These are phyloP conservation scores for Trichoderma cornu-damae DNA, from an alignment of 2,329 filamentous ascomycete genomes.

Conservation along the genomic window DNA sequence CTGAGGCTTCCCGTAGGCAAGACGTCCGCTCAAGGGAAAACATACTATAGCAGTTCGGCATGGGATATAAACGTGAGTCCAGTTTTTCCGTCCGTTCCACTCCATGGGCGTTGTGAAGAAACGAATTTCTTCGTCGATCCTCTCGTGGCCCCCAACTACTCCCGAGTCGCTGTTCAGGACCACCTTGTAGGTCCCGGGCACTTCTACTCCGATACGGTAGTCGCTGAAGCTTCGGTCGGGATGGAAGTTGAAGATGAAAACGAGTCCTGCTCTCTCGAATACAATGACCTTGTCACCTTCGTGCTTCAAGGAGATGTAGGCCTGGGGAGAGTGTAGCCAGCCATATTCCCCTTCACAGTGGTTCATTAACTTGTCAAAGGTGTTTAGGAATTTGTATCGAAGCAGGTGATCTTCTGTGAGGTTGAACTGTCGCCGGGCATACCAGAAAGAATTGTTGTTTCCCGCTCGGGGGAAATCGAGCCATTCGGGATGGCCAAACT, in stretches of 20 bases:
- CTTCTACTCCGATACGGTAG: slow-evolving; percentile 85
- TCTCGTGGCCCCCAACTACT: slow-evolving; percentile 71
- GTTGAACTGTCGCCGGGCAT: slow-evolving; percentile 89
- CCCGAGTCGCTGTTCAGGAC: slow-evolving; percentile 76
- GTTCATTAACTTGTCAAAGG: slow-evolving; percentile 93
- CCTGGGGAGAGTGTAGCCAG: slow-evolving; percentile 81
- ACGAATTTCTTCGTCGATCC: slow-evolving; percentile 71
- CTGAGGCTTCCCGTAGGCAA: neutral
- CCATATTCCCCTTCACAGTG: slow-evolving; percentile 79
- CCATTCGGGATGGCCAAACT: slow-evolving; percentile 98
- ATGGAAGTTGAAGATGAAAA: slow-evolving; percentile 98
- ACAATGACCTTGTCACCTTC: slow-evolving; percentile 91
- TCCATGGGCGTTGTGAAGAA: slow-evolving; percentile 89
- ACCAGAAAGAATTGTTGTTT: slow-evolving; percentile 91
- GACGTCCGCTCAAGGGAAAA: neutral
- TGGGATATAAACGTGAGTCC: slow-evolving; percentile 86
- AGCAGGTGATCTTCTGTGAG: slow-evolving; percentile 79
- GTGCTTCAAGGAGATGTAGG: slow-evolving; percentile 90
- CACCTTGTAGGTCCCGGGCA: slow-evolving; percentile 77
- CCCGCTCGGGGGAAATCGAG: slow-evolving; percentile 94
- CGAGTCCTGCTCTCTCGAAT: slow-evolving; percentile 82
- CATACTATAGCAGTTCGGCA: slow-evolving; percentile 75
- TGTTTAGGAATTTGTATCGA: slow-evolving; percentile 85
- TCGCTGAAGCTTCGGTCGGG: slow-evolving; percentile 78
- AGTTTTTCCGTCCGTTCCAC: slow-evolving; percentile 90